These are phyloP conservation scores for Metschnikowia corniflorae DNA, from an alignment of 805 yeast species.

Conservation along the genomic window DNA sequence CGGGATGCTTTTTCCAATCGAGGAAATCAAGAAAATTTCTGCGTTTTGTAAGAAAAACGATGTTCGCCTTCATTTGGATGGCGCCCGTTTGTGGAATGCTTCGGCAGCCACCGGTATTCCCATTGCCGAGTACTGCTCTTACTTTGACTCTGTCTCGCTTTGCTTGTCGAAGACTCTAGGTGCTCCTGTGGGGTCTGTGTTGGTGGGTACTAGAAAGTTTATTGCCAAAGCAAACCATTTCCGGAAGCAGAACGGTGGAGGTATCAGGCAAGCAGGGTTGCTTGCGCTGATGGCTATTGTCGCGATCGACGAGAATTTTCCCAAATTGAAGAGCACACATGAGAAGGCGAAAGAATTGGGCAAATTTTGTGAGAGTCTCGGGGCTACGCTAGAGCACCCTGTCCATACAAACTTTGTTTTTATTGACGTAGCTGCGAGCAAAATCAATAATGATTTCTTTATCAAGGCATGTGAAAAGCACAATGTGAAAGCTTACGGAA, in stretches of 20 bases:
- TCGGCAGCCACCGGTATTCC: slow-evolving; percentile 37
- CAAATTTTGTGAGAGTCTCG: slow-evolving; percentile 25
- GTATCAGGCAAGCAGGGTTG: slow-evolving; percentile 41
- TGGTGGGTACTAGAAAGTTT: slow-evolving; percentile 31
- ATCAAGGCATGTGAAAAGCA: slow-evolving; percentile 20
- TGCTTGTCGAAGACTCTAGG: slow-evolving; percentile 43
- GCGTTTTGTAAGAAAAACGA: slow-evolving; percentile 31
- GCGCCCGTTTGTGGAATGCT: slow-evolving; percentile 45
- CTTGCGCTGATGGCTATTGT: slow-evolving; percentile 39
- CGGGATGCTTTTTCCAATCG: slow-evolving; percentile 40
- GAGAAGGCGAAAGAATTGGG: slow-evolving; percentile 35
- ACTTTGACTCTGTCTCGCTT: slow-evolving; percentile 41
- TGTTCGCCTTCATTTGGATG: slow-evolving; percentile 39
- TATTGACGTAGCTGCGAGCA: slow-evolving; percentile 30
- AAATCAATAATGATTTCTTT: slow-evolving; percentile 27
- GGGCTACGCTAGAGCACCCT: slow-evolving; percentile 33
- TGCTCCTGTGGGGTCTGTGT: slow-evolving; percentile 43
- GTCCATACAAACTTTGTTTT: slow-evolving; percentile 42
- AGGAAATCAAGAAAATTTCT: slow-evolving; percentile 36
- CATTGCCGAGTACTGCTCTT: slow-evolving; percentile 36
- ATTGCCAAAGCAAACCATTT: slow-evolving; percentile 43
- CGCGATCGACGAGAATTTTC: slow-evolving; percentile 39
- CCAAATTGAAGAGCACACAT: slow-evolving; percentile 31
- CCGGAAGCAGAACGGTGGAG: slow-evolving; percentile 44
- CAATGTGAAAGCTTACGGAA: slow-evolving; percentile 15